Base-by-base conservation (phyloP, 2,329 filamentous ascomycete species). In the Pyrenophora seminiperda region DNA sequence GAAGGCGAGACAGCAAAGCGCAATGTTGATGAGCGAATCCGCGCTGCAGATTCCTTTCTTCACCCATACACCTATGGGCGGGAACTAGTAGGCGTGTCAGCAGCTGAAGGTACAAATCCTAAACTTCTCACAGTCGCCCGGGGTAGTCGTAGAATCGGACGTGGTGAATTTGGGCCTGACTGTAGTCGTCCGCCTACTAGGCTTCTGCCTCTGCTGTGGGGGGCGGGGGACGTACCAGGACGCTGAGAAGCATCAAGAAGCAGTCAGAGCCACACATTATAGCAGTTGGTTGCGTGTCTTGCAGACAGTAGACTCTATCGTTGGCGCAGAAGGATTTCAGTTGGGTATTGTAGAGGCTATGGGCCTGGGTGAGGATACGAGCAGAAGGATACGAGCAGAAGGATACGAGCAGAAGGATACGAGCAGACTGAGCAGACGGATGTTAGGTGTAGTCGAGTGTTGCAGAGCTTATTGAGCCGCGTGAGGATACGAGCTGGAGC, bases 21-120 rank as follows among this genome's bases (percentile, higher is more conserved):
- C 87, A 73, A 97, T 87, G 79, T 99, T 99, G 80, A 99, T 96
- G 66, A 97, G 68, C 7, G 89, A 93, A 77, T 97, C 94, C 49
- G 87, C 91, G 56, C 87, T 89, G 81, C 94, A 99, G 76, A 99
- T 81, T 58, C 94, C 94, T 67, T 88, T 81, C 79, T 97, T 99
- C 54, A 99, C 90, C 94, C 94, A 99, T 66, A 99, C 94, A 91
- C 51, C 51, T 19, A 54, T 36, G 10, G 51, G 51, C 29, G 51
- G 51, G 34, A 54, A 54, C 41, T 53, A 36, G 18, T 10, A 7
- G 27, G 32, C 18, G 24, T 45, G 46, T 53, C 37, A 52, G 49
- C 33, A 34, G 24, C 29, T 30, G 38, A 18, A 22, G n/a, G 29
- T 5, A 14, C 33, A 19, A 20, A 33, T 39, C 18, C 41, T n/a